Base-by-base conservation (phyloP, 2,329 filamentous ascomycete species). In the Talaromyces sp. region DNA sequence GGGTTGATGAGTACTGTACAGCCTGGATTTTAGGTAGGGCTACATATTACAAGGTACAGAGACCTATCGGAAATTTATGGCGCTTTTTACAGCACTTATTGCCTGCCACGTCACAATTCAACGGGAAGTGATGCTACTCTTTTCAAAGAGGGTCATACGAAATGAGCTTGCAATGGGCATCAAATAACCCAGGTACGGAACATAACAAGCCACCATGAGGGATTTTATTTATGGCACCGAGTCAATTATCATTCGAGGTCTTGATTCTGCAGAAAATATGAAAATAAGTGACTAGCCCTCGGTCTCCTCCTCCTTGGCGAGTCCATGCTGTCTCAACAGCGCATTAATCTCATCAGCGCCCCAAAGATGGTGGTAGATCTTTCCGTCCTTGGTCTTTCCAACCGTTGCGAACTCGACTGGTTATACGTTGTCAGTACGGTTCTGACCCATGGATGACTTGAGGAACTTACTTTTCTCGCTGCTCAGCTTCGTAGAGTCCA, bases 331-430 rank as follows among this genome's bases (percentile, higher is more conserved):
- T 85, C 93, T 96, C 74, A 99, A 83, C 78, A 99, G 83, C 60
- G 90, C 88, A 77, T 92, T 94, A 74, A 99, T 99, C 84, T 98
- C 95, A 70, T 99, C 94, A 53, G 93, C 94, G 73, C 88, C 91
- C 95, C 95, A 99, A 68, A 99, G 86, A 77, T 96, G 91, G 81
- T 99, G 95, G 84, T 98, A 99, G 80, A 99, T 94, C 84, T 94
- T 95, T 74, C 95, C 95, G 70, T 93, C 89, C 80, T 93, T 90
- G 71, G 93, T 98, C 83, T 93, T 92, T 72, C 95, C 96, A 68
- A 99, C 94, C 36, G 96, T 99, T 71, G 95, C 96, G 76, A 99
- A 99, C 77, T 99, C 95, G 77, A 99, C 93, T 97, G 72, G 17
- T 65, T 7, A 56, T 25, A 1, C n/a, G 17, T 56, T 31, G 13